Base-by-base conservation (phyloP, 179 eudicot species). In the Vitellaria paradoxa region DNA sequence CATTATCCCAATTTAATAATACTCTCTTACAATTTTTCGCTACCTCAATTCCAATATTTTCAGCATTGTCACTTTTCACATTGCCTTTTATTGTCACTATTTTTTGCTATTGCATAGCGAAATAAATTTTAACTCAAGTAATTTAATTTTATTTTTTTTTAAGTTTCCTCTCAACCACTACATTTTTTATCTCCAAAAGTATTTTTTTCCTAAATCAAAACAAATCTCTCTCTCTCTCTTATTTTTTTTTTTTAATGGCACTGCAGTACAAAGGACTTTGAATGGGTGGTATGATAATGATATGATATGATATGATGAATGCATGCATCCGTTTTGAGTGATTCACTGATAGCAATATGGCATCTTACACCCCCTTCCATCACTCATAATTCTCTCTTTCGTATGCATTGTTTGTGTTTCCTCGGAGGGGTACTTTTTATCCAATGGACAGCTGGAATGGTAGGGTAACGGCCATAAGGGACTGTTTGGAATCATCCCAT, bases 381-480 rank as follows among this genome's bases (percentile, higher is more conserved):
- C 56, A 52, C 11, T 13, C 11, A 13, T 52, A 50, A 7, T 7
- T 11, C 53, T 50, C 6, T 50, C 53, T 50, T 50, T 50, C 10
- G 3, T 40, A 7, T 9, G 65, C 49, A 37, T 18, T 24, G 21
- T 66, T 74, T 17, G 62, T 82, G 84, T 78, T 78, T 82, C 84
- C 81, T 82, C 17, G 84, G 84, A 82, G 74, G 81, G 72, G 75
- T 60, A 74, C 78, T 67, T 74, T 66, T 76, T 78, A 65, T 78
- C 70, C 70, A 73, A 59, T 73, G 75, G 78, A 78, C 81, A 78
- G 79, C 79, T 21, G 77, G 37, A 14, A 73, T 15, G 73, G 55
- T 73, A 62, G 76, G 52, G n/a, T 45, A 57, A 20, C 15, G 82
- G 70, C 26, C 68, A 74, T 47, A 74, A 73, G 73, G 78, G 64